phyloP scores from a whole-genome alignment of 805 yeast genomes.

The Metschnikowia aberdeeniae region DNA sequence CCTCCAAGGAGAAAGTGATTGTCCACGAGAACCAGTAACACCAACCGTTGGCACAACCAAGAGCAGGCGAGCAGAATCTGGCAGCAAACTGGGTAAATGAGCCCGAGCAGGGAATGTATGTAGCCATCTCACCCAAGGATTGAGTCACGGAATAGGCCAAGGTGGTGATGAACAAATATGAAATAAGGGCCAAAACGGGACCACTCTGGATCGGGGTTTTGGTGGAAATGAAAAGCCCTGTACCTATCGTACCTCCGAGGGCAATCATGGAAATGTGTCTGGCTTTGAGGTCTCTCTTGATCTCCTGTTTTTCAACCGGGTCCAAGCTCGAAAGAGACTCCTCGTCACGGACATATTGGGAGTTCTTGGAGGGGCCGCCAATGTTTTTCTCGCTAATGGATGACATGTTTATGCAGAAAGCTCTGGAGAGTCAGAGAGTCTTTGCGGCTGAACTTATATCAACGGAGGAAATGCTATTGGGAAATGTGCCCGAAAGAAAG shows the following conservation, averaged over 20 bases:
- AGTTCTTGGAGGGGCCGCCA: constrained; percentile 15
- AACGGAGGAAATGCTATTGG: no score
- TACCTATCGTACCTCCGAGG: constrained; percentile 76
- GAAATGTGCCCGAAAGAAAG: no score
- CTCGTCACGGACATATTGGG: constrained; percentile 19
- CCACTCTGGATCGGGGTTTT: constrained; percentile 59
- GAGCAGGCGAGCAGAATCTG: constrained; percentile 63
- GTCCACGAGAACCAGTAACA: constrained; percentile 78
- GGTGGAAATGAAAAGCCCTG: constrained; percentile 70
- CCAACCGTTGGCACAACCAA: constrained; percentile 72
- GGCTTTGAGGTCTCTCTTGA: constrained; percentile 56
- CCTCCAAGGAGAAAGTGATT: constrained; percentile 69
- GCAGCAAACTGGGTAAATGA: constrained; percentile 70
- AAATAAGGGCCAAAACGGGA: constrained; percentile 63
- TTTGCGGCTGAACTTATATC: no score
- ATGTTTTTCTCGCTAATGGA: constrained; percentile 13
- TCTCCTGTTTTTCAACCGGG: constrained; percentile 29
- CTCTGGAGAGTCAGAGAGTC: no score
- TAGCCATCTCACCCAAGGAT: constrained; percentile 78
- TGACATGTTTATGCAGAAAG: constrained; percentile 7
- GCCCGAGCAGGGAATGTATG: constrained; percentile 65
- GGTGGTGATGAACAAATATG: constrained; percentile 63
- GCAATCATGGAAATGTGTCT: constrained; percentile 75
- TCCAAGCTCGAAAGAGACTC: constrained; percentile 12
- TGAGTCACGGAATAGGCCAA: constrained; percentile 65